A percentile compares a stretch with the other conserved stretches of the same genome.
These are phyloP conservation scores for Clarireedia homoeocarpa DNA, from an alignment of 2,329 filamentous ascomycete species.

Conservation along the genomic window DNA sequence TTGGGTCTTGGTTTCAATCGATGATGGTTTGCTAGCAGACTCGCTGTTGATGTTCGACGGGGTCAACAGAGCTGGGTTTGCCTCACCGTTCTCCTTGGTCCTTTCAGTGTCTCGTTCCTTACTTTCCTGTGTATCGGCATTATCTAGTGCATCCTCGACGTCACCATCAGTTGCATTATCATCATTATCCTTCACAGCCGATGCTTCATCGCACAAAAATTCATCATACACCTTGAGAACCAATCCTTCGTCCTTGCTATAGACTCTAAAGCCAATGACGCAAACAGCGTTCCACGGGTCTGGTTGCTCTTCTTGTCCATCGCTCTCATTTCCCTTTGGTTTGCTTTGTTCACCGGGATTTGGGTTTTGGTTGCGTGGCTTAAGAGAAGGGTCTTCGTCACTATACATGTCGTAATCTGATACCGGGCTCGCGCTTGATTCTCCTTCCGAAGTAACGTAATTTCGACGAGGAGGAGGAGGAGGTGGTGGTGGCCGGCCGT, in stretches of 20 bases:
- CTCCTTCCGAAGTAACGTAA: slow-evolving; percentile 36
- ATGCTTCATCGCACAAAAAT: slow-evolving; percentile 1
- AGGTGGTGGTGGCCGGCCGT: slow-evolving; percentile 2
- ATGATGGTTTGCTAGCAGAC: too few relatives aligned
- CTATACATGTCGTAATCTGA: slow-evolving; percentile 52
- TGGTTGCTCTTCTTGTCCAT: slow-evolving; percentile 28
- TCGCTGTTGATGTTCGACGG: too few relatives aligned
- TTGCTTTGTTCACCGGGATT: slow-evolving; percentile 19
- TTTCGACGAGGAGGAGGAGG: slow-evolving; percentile 31
- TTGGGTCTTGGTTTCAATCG: too few relatives aligned
- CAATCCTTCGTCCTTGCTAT: slow-evolving; percentile 37
- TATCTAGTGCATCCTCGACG: slow-evolving; percentile 18
- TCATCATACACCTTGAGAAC: slow-evolving; percentile 20
- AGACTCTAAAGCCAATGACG: slow-evolving; percentile 35
- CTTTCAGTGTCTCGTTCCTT: neutral
- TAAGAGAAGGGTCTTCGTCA: slow-evolving; percentile 48
- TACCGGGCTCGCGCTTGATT: slow-evolving; percentile 53
- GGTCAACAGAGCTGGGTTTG: neutral
- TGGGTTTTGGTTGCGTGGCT: slow-evolving; percentile 34
- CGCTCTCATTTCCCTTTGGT: slow-evolving; percentile 19
- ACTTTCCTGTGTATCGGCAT: slow-evolving; percentile 15
- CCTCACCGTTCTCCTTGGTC: neutral
- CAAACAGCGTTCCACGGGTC: slow-evolving; percentile 38
- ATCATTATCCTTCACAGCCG: neutral
- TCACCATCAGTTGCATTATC: slow-evolving; percentile 17